Base-by-base conservation (phyloP, 176 grass and related monocot species). In the Saccharum spontaneum region DNA sequence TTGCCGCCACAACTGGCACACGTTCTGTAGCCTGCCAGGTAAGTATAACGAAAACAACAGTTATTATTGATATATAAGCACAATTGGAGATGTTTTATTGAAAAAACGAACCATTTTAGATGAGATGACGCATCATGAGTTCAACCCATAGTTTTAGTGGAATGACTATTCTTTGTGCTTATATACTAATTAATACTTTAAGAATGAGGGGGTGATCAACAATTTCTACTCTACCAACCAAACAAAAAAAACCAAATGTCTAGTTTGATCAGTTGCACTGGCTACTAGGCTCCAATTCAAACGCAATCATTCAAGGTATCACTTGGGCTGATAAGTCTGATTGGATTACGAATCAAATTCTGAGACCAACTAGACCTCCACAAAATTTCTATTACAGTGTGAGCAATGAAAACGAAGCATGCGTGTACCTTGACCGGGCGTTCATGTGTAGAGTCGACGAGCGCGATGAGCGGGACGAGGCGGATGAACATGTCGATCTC, bases 401-500 rank as follows among this genome's bases (percentile, higher is more conserved):
- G 28, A 28, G 28, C 28, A 28, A 28, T 28, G 1, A 28, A 28
- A 28, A 28, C 28, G 28, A 28, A 28, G 28, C 28, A 28, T 28
- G 28, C 28, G 28, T 28, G 40, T 86, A 88, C 77, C 57, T 5
- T 66, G 7, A n/a, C 57, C 49, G 22, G 69, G 3, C 73, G 71
- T 82, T 85, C 26, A 91, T 38, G 24, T 10, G 38, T 72, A 18
- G 33, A 54, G 67, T 86, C 87, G 23, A 92, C 90, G 7, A 92
- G 87, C 4, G 90, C 65, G 69, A 89, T 86, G 54, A 92, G 83
- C 16, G 90, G 90, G 78, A 92, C 67, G 59, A 92, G 87, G 71
- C 81, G 87, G 60, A 92, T 69, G 71, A 82, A 92, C 66, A 74
- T 60, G 43, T 92, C 91, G 3, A 92, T 87, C 70, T 92, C 91